Base-by-base conservation (phyloP, 2,329 filamentous ascomycete genomes). In the Aspergillus aculeatus region DNA sequence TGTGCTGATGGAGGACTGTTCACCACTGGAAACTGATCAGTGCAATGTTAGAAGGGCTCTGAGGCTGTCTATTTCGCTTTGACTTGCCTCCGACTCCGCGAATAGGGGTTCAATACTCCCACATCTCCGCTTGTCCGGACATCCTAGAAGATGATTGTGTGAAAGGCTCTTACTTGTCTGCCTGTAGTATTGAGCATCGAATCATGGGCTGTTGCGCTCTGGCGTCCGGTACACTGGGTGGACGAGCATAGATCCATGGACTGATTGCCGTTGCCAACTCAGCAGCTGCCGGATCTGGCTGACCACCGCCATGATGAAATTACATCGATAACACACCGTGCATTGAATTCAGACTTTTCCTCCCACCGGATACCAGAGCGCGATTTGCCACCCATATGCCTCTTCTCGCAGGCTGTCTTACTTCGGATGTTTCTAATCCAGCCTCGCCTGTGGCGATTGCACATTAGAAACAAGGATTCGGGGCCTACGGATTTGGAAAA, bases 181-280 rank as follows among this genome's bases (percentile, higher is more conserved):
- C 57, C 60, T 47, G 58, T 48, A 64, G 54, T 55, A 63, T 61
- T 63, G 62, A 58, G 63, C 56, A 62, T 64, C 64, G 50, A 66
- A 69, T 69, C 62, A 53, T 63, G 68, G 63, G 67, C 26, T 58
- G 47, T 60, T 62, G 58, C 64, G 58, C 64, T 61, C 60, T 59
- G 31, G 64, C 59, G 63, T 64, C 60, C 58, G 59, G 50, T 54
- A 50, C 58, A 63, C 49, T 62, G 61, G 61, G 53, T 29, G 58
- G 49, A 57, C 48, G 57, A 64, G 60, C 62, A 60, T 53, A 64
- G 62, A 71, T 66, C 65, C 67, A 69, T 69, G 65, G 53, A 60
- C 61, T 61, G 50, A 63, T 65, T 60, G 67, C 66, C 64, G 67
- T 68, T 71, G 72, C 68, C 70, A 72, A 71, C 66, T 71, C 68